Evolutionary conservation across 2,329 filamentous ascomycete species (phyloP).

Genomic region (Biscogniauxia marginata): DNA sequence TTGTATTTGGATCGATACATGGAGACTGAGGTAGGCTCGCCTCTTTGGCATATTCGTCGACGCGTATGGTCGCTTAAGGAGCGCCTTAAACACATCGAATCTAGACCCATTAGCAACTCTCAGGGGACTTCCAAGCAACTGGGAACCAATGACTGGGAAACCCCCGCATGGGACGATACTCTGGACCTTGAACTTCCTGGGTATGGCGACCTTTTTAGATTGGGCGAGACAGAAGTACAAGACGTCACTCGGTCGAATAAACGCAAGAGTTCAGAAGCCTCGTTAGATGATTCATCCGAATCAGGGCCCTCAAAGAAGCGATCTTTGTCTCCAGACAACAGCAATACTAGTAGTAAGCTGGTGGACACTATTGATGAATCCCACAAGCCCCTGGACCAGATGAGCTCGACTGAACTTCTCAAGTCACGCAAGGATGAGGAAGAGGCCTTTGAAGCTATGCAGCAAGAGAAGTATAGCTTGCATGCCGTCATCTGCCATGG

Average conservation of each 20-base stretch:
- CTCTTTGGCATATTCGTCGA: constrained; percentile 62
- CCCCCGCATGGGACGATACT: not conserved
- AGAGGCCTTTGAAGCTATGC: constrained; percentile 61
- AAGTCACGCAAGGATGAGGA: constrained; percentile 36
- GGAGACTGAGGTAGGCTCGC: constrained; percentile 60
- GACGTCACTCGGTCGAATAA: constrained; percentile 18
- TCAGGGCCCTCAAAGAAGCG: constrained; percentile 12
- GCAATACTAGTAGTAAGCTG: constrained; percentile 6
- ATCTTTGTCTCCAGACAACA: not conserved
- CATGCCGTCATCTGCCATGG: constrained; percentile 94
- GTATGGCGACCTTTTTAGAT: constrained; percentile 4
- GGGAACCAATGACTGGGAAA: constrained; percentile 1
- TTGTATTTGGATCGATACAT: constrained; percentile 89
- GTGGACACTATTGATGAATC: constrained; percentile 21
- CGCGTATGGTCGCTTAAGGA: constrained; percentile 74
- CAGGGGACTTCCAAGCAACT: constrained; percentile 4
- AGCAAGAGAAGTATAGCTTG: constrained; percentile 71
- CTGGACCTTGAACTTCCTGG: not conserved
- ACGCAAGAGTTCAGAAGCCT: constrained; percentile 4
- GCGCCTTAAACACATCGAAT: constrained; percentile 47
- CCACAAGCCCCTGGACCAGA: constrained; percentile 32
- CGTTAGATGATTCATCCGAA: constrained; percentile 4
- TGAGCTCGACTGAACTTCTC: constrained; percentile 48
- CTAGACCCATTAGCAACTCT: not conserved
- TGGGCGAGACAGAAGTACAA: constrained; percentile 6